Conservation (phyloP, 306 rosid genomes). For the Albizia julibrissin region DNA sequence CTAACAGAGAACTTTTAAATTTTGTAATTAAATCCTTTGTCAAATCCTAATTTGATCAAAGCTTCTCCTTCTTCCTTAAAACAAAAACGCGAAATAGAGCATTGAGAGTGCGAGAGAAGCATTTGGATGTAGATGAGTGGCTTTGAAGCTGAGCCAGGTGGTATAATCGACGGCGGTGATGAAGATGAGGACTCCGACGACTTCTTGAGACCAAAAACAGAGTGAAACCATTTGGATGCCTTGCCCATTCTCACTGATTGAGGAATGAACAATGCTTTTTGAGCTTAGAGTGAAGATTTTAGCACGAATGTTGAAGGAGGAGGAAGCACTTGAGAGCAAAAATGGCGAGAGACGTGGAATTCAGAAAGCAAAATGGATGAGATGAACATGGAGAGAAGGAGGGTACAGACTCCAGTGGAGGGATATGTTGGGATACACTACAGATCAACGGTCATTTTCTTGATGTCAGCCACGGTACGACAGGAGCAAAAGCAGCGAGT, state of each 20-base stretch:
- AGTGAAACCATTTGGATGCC: conserved; percentile 80
- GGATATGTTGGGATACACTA: too few species aligned
- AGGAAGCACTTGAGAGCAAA: not conserved
- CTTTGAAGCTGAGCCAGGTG: conserved; percentile 15
- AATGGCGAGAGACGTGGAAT: not conserved
- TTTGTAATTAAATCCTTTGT: too few species aligned
- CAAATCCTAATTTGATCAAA: too few species aligned
- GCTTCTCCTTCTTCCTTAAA: too few species aligned
- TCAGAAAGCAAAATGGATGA: not conserved
- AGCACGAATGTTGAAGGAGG: not conserved
- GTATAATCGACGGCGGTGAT: not conserved
- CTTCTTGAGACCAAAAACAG: conserved; percentile 61
- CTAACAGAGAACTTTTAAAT: too few species aligned
- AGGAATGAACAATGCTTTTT: not conserved
- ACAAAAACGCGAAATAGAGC: too few species aligned
- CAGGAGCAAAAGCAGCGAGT: too few species aligned
- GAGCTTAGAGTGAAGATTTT: not conserved
- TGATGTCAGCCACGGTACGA: too few species aligned
- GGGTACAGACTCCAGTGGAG: too few species aligned
- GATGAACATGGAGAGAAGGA: not conserved
- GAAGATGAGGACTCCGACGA: conserved; percentile 27
- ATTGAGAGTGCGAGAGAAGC: too few species aligned
- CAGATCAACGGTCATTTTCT: too few species aligned
- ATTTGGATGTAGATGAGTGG: too few species aligned
- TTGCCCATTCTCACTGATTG: conserved; percentile 56